phyloP scores from a whole-genome alignment of 345 rosid genomes.

The Acer yangbiense region DNA sequence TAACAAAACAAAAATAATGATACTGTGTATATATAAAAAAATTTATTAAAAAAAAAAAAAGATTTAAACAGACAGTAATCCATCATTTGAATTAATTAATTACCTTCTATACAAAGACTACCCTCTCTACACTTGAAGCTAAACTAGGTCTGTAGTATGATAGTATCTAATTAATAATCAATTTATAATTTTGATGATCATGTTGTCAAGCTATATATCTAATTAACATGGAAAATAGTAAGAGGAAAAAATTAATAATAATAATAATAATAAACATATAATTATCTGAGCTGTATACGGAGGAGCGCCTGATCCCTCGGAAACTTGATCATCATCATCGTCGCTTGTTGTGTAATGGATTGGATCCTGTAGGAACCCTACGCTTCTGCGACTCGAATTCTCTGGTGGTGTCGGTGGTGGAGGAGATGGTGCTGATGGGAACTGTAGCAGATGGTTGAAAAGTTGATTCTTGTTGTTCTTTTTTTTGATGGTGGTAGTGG shows the following conservation, averaged over 20 bases:
- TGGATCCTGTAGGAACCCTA: slow-evolving; percentile 30
- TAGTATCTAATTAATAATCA: background rate
- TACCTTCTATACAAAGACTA: slow-evolving; percentile 15
- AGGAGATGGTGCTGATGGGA: background rate
- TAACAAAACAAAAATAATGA: too few species aligned
- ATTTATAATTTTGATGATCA: background rate
- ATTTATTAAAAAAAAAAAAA: background rate
- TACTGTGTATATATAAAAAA: background rate
- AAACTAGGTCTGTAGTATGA: background rate
- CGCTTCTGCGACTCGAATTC: slow-evolving; percentile 22
- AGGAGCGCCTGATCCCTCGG: background rate
- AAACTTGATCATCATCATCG: background rate
- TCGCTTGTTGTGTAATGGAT: slow-evolving; percentile 28
- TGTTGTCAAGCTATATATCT: background rate
- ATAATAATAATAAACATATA: background rate
- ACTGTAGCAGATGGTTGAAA: background rate
- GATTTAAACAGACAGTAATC: background rate
- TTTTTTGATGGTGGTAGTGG: background rate
- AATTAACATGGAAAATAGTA: background rate
- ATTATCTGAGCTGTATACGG: background rate
- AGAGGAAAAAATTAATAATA: too few species aligned
- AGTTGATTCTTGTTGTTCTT: background rate
- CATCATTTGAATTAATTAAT: background rate
- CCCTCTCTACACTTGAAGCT: background rate
- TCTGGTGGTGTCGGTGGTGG: background rate